Conservation (phyloP, 257 asterid species). For the Solanum ossicruentum region DNA sequence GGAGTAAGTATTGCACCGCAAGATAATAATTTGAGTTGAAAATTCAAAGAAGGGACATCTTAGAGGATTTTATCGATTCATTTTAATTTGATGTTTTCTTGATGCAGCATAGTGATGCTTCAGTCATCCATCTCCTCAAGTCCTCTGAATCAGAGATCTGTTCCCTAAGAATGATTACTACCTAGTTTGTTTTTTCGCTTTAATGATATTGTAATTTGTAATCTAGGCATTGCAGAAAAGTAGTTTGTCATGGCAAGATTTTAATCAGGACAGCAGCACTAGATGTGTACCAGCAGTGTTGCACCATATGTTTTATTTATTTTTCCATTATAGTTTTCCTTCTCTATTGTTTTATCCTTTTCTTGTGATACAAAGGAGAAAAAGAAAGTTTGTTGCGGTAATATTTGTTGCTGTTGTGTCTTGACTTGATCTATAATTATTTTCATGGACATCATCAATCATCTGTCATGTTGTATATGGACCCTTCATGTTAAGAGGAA, state of each 20-base stretch:
- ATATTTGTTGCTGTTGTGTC: background rate
- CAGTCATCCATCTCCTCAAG: background rate
- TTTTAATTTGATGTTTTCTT: conserved; percentile 1
- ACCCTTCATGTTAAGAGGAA: background rate
- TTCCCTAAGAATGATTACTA: background rate
- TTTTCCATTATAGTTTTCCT: background rate
- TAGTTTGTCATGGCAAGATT: background rate
- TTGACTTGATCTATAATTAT: background rate
- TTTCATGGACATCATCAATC: background rate
- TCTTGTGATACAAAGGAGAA: background rate
- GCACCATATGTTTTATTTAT: background rate
- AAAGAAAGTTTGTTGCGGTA: background rate
- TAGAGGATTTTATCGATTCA: background rate
- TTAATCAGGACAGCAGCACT: background rate
- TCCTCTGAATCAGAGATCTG: background rate
- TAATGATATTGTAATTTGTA: background rate
- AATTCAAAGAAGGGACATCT: background rate
- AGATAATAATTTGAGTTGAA: background rate
- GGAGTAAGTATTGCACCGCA: conserved; percentile 15
- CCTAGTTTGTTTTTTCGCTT: background rate
- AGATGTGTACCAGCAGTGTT: background rate
- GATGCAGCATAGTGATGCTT: background rate
- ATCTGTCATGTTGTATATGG: background rate
- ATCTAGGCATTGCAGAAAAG: background rate
- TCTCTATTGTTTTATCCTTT: background rate